phyloP scores from a whole-genome alignment of 2,329 filamentous ascomycete genomes.

The Xylaria sp. region DNA sequence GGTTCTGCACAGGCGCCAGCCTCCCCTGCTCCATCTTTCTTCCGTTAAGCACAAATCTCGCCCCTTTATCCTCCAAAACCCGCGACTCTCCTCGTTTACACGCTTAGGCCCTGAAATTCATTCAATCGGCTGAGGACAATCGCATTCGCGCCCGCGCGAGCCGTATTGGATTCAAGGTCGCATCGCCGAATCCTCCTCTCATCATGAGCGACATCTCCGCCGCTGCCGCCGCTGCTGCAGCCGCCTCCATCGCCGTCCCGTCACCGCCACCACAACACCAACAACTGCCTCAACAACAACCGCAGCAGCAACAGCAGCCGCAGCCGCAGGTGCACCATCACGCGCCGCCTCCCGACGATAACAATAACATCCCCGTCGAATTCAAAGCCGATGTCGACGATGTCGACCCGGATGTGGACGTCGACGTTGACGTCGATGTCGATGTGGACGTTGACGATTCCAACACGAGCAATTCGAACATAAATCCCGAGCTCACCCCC shows the following conservation, averaged over 20 bases:
- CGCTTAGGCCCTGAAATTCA: constrained; percentile 40
- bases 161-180: constrained; percentile 20
- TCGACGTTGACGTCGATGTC: constrained; percentile 10
- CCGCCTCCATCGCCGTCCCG: constrained; percentile 18
- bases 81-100: constrained; percentile 40
- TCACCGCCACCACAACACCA: constrained; percentile 1
- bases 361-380: constrained; percentile 3
- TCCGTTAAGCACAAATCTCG: constrained; percentile 40
- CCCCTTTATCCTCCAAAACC: constrained; percentile 42
- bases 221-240: constrained; percentile 22
- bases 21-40: constrained; percentile 35
- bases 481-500: constrained; percentile 18
- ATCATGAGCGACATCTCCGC: constrained; percentile 39
- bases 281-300: constrained; percentile 7
- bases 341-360: background rate
- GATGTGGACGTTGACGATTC: constrained; percentile 23
- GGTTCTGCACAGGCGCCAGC: constrained; percentile 28
- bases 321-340: constrained; percentile 2
- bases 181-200: constrained; percentile 12
- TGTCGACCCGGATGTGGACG: background rate
- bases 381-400: constrained; percentile 1
- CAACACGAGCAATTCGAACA: constrained; percentile 24
- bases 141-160: constrained; percentile 24
- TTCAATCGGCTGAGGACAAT: constrained; percentile 38
- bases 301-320: background rate